Base-by-base conservation (phyloP, 345 rosid species). In the Leavenworthia alabamica region DNA sequence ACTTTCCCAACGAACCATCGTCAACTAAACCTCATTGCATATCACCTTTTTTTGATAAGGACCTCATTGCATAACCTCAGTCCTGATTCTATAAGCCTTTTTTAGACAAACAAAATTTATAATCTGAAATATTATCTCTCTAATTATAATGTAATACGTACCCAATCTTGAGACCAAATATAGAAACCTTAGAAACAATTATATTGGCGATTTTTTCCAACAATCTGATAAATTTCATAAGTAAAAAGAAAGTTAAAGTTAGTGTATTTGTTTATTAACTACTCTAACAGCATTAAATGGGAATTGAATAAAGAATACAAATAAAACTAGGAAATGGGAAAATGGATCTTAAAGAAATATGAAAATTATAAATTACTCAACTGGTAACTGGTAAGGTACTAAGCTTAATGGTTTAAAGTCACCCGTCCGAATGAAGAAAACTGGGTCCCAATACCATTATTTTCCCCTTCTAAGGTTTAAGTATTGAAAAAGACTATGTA, bases 311-410 rank as follows among this genome's bases (percentile, higher is more conserved):
- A 9, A 15, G 13, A 47, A 33, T 7, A 13, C 11, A 19, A 46
- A 13, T 6, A 20, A 32, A 19, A 14, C 4, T 22, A 8, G 7
- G 16, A 28, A 40, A 9, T 24, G 33, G 41, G 54, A 56, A 66
- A 35, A 47, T 35, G 27, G 39, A 43, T 43, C 19, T 7, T 17
- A 36, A 48, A 39, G 60, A 52, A 64, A 41, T 37, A 52, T 42
- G 39, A 61, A 67, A 50, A 8, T 41, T 58, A 19, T 29, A 59
- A 68, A 59, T 13, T 58, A 68, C 73, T 41, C 73, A 58, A 68
- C 46, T 48, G 42, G 50, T 58, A 58, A 40, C 50, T 40, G 39
- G 37, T 42, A 67, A 49, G 42, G 35, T 56, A 56, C 35, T 43
- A 23, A 35, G 33, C 6, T 4, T 53, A 64, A 64, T 32, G 52